These are phyloP conservation scores for Zostera marina DNA, from an alignment of 116 monocot species.

Conservation along the genomic window DNA sequence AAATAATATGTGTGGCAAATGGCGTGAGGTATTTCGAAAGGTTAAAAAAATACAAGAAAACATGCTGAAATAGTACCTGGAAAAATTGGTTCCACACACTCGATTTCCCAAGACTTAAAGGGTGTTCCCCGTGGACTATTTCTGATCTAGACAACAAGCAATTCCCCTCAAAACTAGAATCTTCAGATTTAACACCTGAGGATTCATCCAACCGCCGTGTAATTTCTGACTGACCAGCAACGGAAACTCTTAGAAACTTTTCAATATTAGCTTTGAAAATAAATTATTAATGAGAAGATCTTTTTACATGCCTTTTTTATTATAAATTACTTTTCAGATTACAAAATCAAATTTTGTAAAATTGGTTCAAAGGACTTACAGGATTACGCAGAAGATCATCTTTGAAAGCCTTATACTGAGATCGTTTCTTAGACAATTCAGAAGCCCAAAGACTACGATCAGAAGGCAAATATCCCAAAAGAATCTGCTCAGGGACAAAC, in stretches of 20 bases:
- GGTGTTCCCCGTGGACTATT: constrained; percentile 51
- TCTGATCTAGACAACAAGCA: constrained; percentile 31
- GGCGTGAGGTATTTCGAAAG: not conserved
- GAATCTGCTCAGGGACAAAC: constrained; percentile 30
- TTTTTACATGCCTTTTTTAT: not conserved
- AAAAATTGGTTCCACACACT: constrained; percentile 71
- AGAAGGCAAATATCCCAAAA: constrained; percentile 55
- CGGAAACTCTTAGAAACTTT: constrained; percentile 13
- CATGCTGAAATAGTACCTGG: constrained; percentile 26
- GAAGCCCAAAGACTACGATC: constrained; percentile 39
- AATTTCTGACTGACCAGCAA: constrained; percentile 54
- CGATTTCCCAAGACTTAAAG: constrained; percentile 43
- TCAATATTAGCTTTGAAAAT: not conserved
- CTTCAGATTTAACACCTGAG: constrained; percentile 4
- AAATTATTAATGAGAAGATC: not conserved
- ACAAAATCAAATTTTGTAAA: not conserved
- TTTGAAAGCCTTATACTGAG: constrained; percentile 59
- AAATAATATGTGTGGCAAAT: not conserved
- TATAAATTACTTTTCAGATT: not conserved
- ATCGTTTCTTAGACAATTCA: constrained; percentile 53
- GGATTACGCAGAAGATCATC: constrained; percentile 59
- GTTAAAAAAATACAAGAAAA: not conserved
- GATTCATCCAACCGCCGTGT: constrained; percentile 42
- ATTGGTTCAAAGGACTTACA: constrained; percentile 24
- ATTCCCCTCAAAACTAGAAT: constrained; percentile 5